Conservation (phyloP, 2,329 filamentous ascomycete genomes). For the Samsoniella hepiali region DNA sequence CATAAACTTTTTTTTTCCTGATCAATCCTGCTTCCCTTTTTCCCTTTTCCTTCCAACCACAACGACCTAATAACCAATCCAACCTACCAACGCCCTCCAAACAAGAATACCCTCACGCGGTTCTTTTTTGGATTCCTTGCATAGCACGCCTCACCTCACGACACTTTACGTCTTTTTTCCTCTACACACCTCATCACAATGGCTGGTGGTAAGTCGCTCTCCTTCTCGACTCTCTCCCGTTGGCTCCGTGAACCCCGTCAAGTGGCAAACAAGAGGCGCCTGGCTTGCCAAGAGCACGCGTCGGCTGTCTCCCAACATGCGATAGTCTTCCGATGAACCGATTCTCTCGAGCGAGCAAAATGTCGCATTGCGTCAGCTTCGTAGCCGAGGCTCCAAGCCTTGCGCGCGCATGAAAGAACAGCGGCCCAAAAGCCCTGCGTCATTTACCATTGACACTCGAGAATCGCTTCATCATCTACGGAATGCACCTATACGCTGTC, state of each 20-base stretch:
- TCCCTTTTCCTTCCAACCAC: slow-evolving; percentile 24
- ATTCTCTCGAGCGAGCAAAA: not conserved
- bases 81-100: slow-evolving; percentile 16
- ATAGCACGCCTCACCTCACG: slow-evolving; percentile 20
- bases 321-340: not conserved
- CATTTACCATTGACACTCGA: not conserved
- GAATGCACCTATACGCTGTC: not conserved
- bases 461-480: not conserved
- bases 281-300: not conserved
- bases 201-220: slow-evolving; percentile 43
- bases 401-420: not conserved
- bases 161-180: slow-evolving; percentile 23
- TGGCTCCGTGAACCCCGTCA: slow-evolving; percentile 2
- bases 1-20: slow-evolving; percentile 38
- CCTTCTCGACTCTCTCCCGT: slow-evolving; percentile 6
- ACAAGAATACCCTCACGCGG: slow-evolving; percentile 20
- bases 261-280: not conserved
- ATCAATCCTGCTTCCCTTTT: slow-evolving; percentile 23
- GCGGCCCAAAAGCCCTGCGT: not conserved
- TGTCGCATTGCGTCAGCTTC: slow-evolving; percentile 12
- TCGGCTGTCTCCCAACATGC: not conserved
- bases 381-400: slow-evolving; percentile 9
- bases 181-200: slow-evolving; percentile 34
- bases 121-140: slow-evolving; percentile 23
- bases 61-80: slow-evolving; percentile 20